Conservation (phyloP, 768 basidiomycete genomes). For the Lentinus tigrinus region DNA sequence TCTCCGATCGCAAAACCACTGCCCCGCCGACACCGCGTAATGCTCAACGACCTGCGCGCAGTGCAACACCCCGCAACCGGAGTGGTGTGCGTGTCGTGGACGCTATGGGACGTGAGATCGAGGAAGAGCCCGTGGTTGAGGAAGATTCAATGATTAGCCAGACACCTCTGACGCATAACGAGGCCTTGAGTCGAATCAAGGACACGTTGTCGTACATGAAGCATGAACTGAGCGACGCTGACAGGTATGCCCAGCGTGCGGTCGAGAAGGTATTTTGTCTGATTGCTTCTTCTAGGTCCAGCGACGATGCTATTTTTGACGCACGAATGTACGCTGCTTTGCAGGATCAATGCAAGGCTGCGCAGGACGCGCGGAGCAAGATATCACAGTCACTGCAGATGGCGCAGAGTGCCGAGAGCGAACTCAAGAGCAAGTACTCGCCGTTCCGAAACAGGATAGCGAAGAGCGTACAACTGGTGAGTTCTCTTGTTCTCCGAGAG, state of each 20-base stretch:
- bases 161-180: constrained; percentile 38
- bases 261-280: not conserved
- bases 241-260: constrained; percentile 42
- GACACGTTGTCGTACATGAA: constrained; percentile 57
- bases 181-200: constrained; percentile 58
- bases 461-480: constrained; percentile 38
- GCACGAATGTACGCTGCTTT: constrained; percentile 46
- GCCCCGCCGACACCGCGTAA: constrained; percentile 3
- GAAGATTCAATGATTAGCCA: constrained; percentile 21
- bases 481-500: constrained; percentile 12
- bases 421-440: constrained; percentile 34
- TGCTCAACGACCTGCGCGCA: constrained; percentile 8
- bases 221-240: constrained; percentile 54
- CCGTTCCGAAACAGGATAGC: constrained; percentile 36
- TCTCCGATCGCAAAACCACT: not conserved
- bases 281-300: constrained; percentile 34
- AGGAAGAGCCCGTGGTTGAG: constrained; percentile 28
- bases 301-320: constrained; percentile 39
- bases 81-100: constrained; percentile 61
- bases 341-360: constrained; percentile 49
- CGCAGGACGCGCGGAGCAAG: constrained; percentile 49
- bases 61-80: constrained; percentile 31
- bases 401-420: constrained; percentile 33
- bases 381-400: constrained; percentile 42
- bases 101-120: constrained; percentile 64